Evolutionary conservation across 106 monocot genomes (phyloP).

Genomic region (Posidonia australis): DNA sequence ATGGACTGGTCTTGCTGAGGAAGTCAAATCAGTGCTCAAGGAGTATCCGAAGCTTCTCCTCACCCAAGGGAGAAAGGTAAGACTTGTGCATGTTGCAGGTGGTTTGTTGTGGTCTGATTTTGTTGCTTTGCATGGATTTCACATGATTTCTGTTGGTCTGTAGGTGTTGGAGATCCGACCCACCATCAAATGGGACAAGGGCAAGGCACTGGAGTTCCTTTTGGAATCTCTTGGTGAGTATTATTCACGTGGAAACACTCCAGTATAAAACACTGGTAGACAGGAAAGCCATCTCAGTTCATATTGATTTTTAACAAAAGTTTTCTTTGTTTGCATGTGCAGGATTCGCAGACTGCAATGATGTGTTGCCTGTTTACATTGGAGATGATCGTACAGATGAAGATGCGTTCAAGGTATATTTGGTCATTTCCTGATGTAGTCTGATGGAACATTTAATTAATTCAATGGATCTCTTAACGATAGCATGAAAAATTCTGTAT

Average conservation of each 20-base stretch:
- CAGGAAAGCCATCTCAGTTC: too few species aligned
- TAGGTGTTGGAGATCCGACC: conserved; percentile 89
- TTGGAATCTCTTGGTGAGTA: conserved; percentile 55
- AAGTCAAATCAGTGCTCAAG: conserved; percentile 46
- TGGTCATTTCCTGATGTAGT: too few species aligned
- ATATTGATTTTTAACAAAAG: too few species aligned
- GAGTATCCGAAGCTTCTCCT: conserved; percentile 55
- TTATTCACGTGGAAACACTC: too few species aligned
- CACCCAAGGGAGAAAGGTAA: conserved; percentile 68
- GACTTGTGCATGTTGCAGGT: not conserved
- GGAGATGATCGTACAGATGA: conserved; percentile 88
- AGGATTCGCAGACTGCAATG: conserved; percentile 54
- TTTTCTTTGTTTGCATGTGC: not conserved
- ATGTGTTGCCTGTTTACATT: conserved; percentile 65
- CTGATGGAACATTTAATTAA: too few species aligned
- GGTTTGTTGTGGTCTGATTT: not conserved
- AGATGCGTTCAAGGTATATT: conserved; percentile 74
- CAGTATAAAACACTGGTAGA: too few species aligned
- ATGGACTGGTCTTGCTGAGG: conserved; percentile 50
- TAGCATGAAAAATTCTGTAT: not conserved
- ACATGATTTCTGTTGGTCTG: conserved; percentile 1
- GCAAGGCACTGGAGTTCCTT: conserved; percentile 66
- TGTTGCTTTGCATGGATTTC: not conserved
- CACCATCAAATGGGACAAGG: conserved; percentile 82
- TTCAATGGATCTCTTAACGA: not conserved